A percentile compares a stretch with the other conserved stretches of the same genome.
Evolutionary conservation across 1,284 basidiomycete genomes (phyloP).

Genomic region (Leccinum laetum): DNA sequence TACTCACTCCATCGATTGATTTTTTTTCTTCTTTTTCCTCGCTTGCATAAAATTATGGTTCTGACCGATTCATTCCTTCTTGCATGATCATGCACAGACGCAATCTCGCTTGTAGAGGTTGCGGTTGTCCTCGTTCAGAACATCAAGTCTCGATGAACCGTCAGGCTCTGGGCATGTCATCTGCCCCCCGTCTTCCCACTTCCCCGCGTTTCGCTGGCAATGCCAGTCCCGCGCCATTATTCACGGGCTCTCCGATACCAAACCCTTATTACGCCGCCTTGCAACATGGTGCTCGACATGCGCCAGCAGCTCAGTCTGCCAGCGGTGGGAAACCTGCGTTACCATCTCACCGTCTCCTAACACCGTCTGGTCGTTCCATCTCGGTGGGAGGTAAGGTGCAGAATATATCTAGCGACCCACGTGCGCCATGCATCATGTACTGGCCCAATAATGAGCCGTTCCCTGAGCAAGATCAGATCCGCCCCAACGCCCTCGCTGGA

Average conservation of each 20-base stretch:
- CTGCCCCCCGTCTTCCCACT: constrained; percentile 35
- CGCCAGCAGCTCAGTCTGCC: constrained; percentile 18
- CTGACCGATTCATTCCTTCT: constrained; percentile 44
- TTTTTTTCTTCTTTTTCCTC: constrained; percentile 29
- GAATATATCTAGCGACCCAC: constrained; percentile 71
- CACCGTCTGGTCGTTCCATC: constrained; percentile 75
- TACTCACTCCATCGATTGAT: constrained; percentile 3
- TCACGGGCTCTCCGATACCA: constrained; percentile 26
- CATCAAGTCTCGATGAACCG: constrained; percentile 32
- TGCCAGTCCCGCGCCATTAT: constrained; percentile 11
- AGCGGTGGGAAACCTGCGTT: constrained; percentile 30
- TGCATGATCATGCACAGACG: constrained; percentile 58
- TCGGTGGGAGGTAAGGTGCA: constrained; percentile 73
- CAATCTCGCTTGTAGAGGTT: constrained; percentile 72
- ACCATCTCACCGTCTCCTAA: constrained; percentile 58
- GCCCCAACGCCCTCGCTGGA: constrained; percentile 54
- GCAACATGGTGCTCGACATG: constrained; percentile 15
- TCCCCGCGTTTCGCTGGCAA: constrained; percentile 45
- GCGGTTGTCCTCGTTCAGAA: constrained; percentile 58
- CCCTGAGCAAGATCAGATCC: constrained; percentile 74
- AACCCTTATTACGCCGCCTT: constrained; percentile 19
- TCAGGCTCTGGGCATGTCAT: constrained; percentile 24
- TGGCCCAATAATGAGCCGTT: constrained; percentile 86
- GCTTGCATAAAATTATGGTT: constrained; percentile 26
- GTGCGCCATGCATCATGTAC: constrained; percentile 75